Evolutionary conservation across 1,284 basidiomycete genomes (phyloP), one percentile per base, ranked within the genome.

Genomic region (Grifola frondosa): DNA sequence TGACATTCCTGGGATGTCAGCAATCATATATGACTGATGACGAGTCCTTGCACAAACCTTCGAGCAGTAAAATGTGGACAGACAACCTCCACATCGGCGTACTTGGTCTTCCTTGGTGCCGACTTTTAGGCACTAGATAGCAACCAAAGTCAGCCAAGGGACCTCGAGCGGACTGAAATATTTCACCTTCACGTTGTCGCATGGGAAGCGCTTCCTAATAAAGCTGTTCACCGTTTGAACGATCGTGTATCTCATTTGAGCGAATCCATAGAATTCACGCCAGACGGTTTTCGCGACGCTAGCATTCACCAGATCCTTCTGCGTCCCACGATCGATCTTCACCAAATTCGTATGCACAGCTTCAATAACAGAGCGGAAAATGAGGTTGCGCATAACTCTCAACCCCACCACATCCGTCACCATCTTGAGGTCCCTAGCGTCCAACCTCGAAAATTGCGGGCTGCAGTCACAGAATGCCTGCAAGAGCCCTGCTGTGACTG

Each of bases 41-140:
- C 12, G 23, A 15, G 21, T 21, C 10, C 21, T 30, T 15, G 16
- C 4, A 20, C 46, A 6, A 8, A 51, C 53, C 46, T 65, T 65
- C 2, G 68, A 70, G 46, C 69, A 70, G 48, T 70, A 70, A 13
- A 64, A 54, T 4, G 68, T 68, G 7, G 57, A 61, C 12, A 60
- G 56, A 47, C 69, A 69, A 3, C 57, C 61, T 4, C 56, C 48
- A 40, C 68, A 71, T 34, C 65, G 61, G 31, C 57, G 53, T 48
- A 71, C 65, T 9, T 58, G n/a, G n/a, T n/a, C 57, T 36, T 64
- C 64, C 44, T 63, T 67, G 5, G 42, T 46, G 19, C 64, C 66
- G 19, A 63, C 46, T 50, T 65, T 68, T 12, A 67, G 65, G 40
- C 68, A 71, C 68, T 70, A 44, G 16, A 1, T 30, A 23, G 15